Evolutionary conservation across 495 filamentous ascomycete genomes (phyloP), one percentile per base, ranked within the genome.

Genomic region (Penicillium paxilli): DNA sequence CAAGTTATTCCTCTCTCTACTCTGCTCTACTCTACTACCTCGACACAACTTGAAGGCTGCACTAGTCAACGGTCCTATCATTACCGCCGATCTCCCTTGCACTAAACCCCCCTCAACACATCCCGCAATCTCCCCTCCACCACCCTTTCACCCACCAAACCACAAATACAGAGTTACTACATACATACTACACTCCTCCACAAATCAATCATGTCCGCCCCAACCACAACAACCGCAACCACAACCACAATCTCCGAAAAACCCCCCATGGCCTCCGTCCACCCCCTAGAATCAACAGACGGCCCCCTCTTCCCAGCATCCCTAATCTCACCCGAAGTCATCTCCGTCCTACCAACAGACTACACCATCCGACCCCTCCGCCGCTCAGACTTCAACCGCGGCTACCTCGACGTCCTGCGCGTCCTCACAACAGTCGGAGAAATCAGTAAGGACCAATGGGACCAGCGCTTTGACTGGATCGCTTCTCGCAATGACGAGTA

Each of bases 371-470:
- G 94, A 6, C 87, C 95, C 1, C 73, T 96, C 49, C 84, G 84
- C 58, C 81, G 83, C 58, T 80, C 78, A 63, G 94, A 98, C 76
- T 96, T 87, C 76, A 71, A 82, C 23, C 75, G 77, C 4, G 74
- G 76, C 51, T 96, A 96, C 71, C 85, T 98, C 41, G 91, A 96
- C 68, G 90, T 92, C 51, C 82, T 98, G 46, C 84, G 90, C 11
- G 92, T 96, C 23, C 77, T 98, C 58, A 98, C 94, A 4, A 90
- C 87, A 30, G 95, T 98, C 21, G 95, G 95, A 51, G 91, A 96
- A 35, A 88, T 98, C 57, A 79, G 75, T 38, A 80, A 88, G 69
- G 81, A 84, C 51, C 73, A 81, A 51, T 98, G 91, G 83, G 76
- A 85, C 58, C 76, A 86, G 64, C 85, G 91, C 37, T 98, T 88